A percentile compares a stretch with the other conserved stretches of the same genome.
phyloP scores from a whole-genome alignment of 1,284 basidiomycete species.

The Microbotryum violaceum region DNA sequence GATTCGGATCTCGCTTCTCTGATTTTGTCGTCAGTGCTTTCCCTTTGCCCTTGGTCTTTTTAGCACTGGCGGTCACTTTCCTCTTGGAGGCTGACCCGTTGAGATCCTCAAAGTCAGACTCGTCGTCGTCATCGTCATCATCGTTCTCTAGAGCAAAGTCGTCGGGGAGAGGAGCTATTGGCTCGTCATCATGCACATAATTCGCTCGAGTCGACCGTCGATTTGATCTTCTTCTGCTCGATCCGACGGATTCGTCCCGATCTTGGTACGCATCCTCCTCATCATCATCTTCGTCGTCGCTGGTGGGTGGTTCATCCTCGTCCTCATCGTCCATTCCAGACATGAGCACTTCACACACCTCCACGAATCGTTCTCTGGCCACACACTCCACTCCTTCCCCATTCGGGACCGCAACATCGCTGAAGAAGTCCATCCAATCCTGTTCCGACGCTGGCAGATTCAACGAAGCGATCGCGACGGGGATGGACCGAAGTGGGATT shows the following conservation, averaged over 20 bases:
- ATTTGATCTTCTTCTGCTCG: not conserved
- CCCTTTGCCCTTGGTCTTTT: conserved; percentile 4
- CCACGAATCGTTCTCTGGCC: conserved; percentile 17
- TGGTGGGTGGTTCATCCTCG: not conserved
- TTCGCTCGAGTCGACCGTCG: not conserved
- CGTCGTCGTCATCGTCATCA: not conserved
- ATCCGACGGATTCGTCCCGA: not conserved
- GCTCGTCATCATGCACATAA: not conserved
- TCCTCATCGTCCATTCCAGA: not conserved
- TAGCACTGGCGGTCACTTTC: not conserved
- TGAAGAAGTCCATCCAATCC: conserved; percentile 21
- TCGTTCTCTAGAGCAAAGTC: not conserved
- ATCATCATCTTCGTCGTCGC: not conserved
- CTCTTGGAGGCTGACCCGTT: not conserved
- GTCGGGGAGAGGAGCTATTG: not conserved
- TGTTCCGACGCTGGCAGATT: not conserved
- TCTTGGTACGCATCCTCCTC: not conserved
- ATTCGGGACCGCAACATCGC: conserved; percentile 26
- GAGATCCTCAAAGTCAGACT: not conserved
- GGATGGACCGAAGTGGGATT: conserved; percentile 16
- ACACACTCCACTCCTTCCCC: conserved; percentile 19
- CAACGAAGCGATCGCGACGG: conserved; percentile 6
- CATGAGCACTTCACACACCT: conserved; percentile 18
- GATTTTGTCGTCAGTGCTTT: not conserved
- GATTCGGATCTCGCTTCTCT: not conserved